Base-by-base conservation (phyloP, 768 basidiomycete species). In the Serendipita vermifera region DNA sequence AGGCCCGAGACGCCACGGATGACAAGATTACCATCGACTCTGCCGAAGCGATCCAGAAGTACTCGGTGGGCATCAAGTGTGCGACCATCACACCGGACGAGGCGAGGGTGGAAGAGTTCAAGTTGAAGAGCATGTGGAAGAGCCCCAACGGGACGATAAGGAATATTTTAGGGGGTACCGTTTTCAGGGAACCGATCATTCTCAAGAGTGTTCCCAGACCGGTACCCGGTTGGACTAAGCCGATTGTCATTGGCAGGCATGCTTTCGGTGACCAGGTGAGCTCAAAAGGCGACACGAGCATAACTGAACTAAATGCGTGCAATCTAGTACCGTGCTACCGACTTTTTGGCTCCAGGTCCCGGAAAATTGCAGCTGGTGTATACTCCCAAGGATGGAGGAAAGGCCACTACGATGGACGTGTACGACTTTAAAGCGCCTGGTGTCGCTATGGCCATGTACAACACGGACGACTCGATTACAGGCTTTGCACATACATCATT, bases 61-160 rank as follows among this genome's bases (percentile, higher is more conserved):
- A 96, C 78, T 83, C 83, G 60, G 96, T 99, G 61, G 96, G 94
- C 60, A 92, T 98, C 74, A 99, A 99, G 71, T 99, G 94, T 73
- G 94, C 93, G 36, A 98, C 94, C 40, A 98, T 98, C 72, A 99
- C 96, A 1, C 96, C 96, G 4, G 96, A 99, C 67, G 94, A 98
- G 68, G 90, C 82, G 22, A 85, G 93, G 57, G 91, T 97, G 43
- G 72, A 92, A 67, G 96, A 98, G 71, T 99, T 96, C 79, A 88
- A 91, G 51, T 77, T 99, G 67, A 97, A 96, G 77, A 82, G 93
- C 71, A 99, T 99, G 94, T 96, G 91, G 93, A 85, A 76, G 75
- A 90, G 87, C 65, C 94, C 93, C 4, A 96, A 96, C 69, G 93
- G 92, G 63, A 94, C 93, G 1, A 85, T 88, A 59, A 55, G 83